These are phyloP conservation scores for Colletotrichum lini DNA, from an alignment of 2,329 filamentous ascomycete genomes.

Conservation along the genomic window DNA sequence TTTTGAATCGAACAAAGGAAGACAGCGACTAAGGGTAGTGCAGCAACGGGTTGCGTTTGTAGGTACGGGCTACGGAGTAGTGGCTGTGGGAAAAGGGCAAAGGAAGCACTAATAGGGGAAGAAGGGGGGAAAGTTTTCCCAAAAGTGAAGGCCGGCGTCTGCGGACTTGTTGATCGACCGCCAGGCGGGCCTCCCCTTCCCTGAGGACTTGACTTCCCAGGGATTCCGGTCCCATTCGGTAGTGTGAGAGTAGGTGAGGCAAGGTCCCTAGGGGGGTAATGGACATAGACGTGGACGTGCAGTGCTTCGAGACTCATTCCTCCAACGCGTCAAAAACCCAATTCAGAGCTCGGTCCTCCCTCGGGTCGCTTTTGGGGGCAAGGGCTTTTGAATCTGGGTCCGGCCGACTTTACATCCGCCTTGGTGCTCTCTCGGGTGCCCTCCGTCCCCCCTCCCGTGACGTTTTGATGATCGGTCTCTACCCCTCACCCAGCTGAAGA, in stretches of 20 bases:
- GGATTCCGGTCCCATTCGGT: neutral
- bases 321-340: slow-evolving; percentile 1
- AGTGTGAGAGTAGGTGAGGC: neutral
- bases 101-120: slow-evolving; percentile 5
- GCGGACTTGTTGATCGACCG: slow-evolving; percentile 33
- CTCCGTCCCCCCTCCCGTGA: neutral
- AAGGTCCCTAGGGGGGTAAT: neutral
- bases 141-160: slow-evolving; percentile 29
- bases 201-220: neutral
- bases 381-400: neutral
- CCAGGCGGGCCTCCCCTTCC: slow-evolving; percentile 18
- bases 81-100: slow-evolving; percentile 13
- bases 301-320: slow-evolving; percentile 9
- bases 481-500: slow-evolving; percentile 23
- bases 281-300: neutral
- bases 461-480: slow-evolving; percentile 17
- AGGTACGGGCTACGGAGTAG: neutral
- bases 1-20: slow-evolving; percentile 4
- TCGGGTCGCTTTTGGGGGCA: neutral
- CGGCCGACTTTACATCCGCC: neutral
- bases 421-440: neutral
- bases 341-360: slow-evolving; percentile 8
- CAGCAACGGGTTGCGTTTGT: slow-evolving; percentile 11
- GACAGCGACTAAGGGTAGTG: neutral
- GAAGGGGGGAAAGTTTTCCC: neutral